Base-by-base conservation (phyloP, 2,329 filamentous ascomycete genomes). In the Emericellopsis cladophorae region DNA sequence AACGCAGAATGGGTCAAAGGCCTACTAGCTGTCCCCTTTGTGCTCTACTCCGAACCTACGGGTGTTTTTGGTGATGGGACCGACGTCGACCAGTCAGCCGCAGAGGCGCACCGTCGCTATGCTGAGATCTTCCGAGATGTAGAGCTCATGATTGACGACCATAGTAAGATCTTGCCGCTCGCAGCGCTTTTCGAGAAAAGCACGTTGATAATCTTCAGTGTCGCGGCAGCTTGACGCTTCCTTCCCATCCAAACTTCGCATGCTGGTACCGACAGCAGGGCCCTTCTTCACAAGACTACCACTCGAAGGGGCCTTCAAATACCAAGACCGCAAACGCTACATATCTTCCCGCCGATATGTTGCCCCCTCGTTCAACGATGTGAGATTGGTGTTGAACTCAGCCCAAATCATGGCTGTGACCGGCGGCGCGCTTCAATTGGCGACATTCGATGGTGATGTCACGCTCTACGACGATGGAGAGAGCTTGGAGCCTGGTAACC, bases 391-490 rank as follows among this genome's bases (percentile, higher is more conserved):
- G 40, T 76, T 98, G 50, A 98, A 98, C 64, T 92, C 92, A 32
- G 89, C 92, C 15, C 92, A 98, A 62, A 72, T 90, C 45, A 88
- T 95, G 80, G 87, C 86, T 32, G 76, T 96, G n/a, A 82, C 87
- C 14, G 77, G 76, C 21, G 81, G 83, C 18, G 73, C 77, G 5
- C 71, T 95, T 8, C 79, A 92, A 50, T 73, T 98, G 4, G 81
- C 94, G 41, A 98, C 92, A 0, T 98, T 98, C 57, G 92, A 98
- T 60, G 92, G 92, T 61, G 92, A 98, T 61, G 88, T 98, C 39
- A 98, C 92, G 1, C 72, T 98, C 18, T 98, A 98, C 58, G 84
- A 88, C 43, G 84, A 98, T 54, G 92, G 92, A 11, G 73, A 87
- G 51, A 85, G 78, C 47, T 69, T 98, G 8, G 78, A 81, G 41